phyloP scores from a whole-genome alignment of 306 rosid genomes.

The Begonia loranthoides region DNA sequence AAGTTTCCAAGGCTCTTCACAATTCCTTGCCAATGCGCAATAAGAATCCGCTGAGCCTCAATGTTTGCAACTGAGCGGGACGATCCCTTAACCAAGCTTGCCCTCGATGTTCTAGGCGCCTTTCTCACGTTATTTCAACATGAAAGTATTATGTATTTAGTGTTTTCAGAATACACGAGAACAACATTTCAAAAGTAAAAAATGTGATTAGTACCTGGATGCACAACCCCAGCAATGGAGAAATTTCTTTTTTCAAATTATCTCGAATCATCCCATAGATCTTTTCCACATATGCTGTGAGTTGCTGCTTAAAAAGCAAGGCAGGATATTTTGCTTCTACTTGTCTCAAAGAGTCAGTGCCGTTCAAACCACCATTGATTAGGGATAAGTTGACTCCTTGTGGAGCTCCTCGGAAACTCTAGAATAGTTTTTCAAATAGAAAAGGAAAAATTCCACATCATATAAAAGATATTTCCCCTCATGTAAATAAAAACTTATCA shows the following conservation, averaged over 20 bases:
- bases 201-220: constrained; percentile 59
- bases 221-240: constrained; percentile 91
- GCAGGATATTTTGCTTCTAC: constrained; percentile 99
- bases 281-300: constrained; percentile 96
- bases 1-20: constrained; percentile 68
- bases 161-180: neutral
- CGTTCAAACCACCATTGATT: constrained; percentile 63
- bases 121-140: constrained; percentile 2
- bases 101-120: constrained; percentile 96
- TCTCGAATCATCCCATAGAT: constrained; percentile 97
- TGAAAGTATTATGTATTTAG: neutral
- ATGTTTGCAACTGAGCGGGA: constrained; percentile 80
- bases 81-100: constrained; percentile 72
- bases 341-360: constrained; percentile 84
- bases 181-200: neutral
- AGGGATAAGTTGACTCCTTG: constrained; percentile 82
- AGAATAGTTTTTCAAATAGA: constrained; percentile 14
- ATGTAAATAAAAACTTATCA: too few relatives aligned
- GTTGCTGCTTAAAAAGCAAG: constrained; percentile 93
- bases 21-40: constrained; percentile 99
- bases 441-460: constrained; percentile 1
- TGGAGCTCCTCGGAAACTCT: constrained; percentile 91
- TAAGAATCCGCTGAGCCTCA: constrained; percentile 82
- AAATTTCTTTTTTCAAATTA: constrained; percentile 92
- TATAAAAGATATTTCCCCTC: too few relatives aligned